A percentile compares a stretch with the other conserved stretches of the same genome.
These are phyloP conservation scores for Entomortierella beljakovae DNA, from an alignment of 192 early-diverging fungal genomes.

Conservation along the genomic window DNA sequence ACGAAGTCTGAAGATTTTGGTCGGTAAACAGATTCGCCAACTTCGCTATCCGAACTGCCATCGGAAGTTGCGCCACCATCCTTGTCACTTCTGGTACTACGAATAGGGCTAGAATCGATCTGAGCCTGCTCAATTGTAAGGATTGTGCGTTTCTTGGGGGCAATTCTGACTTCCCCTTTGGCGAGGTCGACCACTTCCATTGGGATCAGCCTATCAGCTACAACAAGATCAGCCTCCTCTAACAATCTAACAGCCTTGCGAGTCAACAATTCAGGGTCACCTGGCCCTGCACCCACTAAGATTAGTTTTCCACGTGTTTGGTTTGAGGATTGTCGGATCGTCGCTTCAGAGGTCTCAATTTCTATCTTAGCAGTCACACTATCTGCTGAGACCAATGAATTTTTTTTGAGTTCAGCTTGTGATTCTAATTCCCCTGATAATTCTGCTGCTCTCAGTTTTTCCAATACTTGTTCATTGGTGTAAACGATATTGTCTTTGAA, in stretches of 20 bases:
- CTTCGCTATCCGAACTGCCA: slow-evolving; percentile 2
- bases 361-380: background rate
- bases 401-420: background rate
- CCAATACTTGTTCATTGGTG: slow-evolving; percentile 21
- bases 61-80: too few species aligned
- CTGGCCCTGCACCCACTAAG: slow-evolving; percentile 89
- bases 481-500: slow-evolving; percentile 63
- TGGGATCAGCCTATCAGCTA: slow-evolving; percentile 85
- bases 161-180: slow-evolving; percentile 70
- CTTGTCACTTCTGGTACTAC: background rate
- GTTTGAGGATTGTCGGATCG: background rate
- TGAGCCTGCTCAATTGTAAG: slow-evolving; percentile 14
- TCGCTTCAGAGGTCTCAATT: background rate
- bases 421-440: background rate
- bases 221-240: slow-evolving; percentile 81
- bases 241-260: slow-evolving; percentile 72
- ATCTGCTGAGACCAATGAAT: background rate
- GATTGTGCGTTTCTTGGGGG: slow-evolving; percentile 61
- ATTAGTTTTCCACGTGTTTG: slow-evolving; percentile 49
- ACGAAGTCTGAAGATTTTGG: slow-evolving; percentile 73
- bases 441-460: slow-evolving; percentile 8
- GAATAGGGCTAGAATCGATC: background rate
- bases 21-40: slow-evolving; percentile 1
- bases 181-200: slow-evolving; percentile 61
- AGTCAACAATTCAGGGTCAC: slow-evolving; percentile 85